A percentile compares a stretch with the other conserved stretches of the same genome.
Conservation (phyloP, 768 basidiomycete genomes). For the Macrolepiota dolichaula region DNA sequence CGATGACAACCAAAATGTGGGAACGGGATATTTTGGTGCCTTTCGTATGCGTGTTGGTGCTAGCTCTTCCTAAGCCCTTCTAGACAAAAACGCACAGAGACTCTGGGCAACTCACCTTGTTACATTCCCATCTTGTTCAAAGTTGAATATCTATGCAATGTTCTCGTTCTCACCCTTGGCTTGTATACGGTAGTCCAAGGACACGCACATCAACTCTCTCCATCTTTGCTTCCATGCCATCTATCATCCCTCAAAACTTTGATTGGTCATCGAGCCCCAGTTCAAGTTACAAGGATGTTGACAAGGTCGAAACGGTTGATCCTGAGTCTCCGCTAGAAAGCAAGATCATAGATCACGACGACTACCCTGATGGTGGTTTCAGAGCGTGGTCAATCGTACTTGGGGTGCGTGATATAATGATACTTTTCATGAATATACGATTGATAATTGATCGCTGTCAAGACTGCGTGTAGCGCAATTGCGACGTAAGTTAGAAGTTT, state of each 20-base stretch:
- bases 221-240: not conserved
- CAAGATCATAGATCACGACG: conserved; percentile 18
- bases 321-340: not conserved
- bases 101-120: too few species aligned
- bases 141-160: not conserved
- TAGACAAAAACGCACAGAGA: too few species aligned
- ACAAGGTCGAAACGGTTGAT: not conserved
- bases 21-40: too few species aligned
- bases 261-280: not conserved
- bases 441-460: not conserved
- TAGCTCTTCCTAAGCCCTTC: too few species aligned
- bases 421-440: not conserved
- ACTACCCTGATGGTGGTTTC: conserved; percentile 42
- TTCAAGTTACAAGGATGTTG: not conserved
- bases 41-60: too few species aligned
- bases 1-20: too few species aligned
- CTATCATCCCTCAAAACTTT: not conserved
- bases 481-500: conserved; percentile 33
- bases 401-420: conserved; percentile 29
- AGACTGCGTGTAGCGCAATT: conserved; percentile 46
- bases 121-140: too few species aligned
- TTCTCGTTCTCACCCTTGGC: not conserved
- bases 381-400: conserved; percentile 42
- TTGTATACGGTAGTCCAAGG: not conserved
- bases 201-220: not conserved